Evolutionary conservation across 805 yeast genomes (phyloP).

Genomic region (Candida silvatica): DNA sequence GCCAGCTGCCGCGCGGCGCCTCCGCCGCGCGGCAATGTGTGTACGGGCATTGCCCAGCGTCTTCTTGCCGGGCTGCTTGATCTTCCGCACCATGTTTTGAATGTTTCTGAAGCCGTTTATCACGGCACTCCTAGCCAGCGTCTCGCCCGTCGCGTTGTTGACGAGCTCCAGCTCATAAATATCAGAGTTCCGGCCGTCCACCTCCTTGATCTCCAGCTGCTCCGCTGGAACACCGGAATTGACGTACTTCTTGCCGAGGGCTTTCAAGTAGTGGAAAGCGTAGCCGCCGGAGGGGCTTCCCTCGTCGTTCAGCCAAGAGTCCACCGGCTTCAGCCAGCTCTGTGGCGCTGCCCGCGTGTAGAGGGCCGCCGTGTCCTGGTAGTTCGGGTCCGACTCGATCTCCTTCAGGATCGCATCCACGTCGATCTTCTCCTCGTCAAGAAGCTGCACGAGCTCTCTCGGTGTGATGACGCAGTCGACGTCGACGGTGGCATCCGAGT

Average conservation of each 20-base stretch:
- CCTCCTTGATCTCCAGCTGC: slow-evolving; percentile 22
- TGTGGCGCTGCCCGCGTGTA: slow-evolving; percentile 37
- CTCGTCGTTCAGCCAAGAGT: slow-evolving; percentile 63
- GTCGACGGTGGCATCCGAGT: slow-evolving; percentile 40
- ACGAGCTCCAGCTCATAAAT: slow-evolving; percentile 59
- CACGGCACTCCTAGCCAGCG: slow-evolving; percentile 51
- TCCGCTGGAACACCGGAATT: slow-evolving; percentile 11
- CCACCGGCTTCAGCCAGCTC: slow-evolving; percentile 50
- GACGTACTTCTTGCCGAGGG: slow-evolving; percentile 21
- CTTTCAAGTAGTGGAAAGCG: slow-evolving; percentile 56
- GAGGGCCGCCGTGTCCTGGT: slow-evolving; percentile 6
- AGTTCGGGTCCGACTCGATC: slow-evolving; percentile 8
- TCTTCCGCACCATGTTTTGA: slow-evolving; percentile 82
- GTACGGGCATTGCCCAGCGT: slow-evolving; percentile 6
- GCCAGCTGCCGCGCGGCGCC: slow-evolving; percentile 26
- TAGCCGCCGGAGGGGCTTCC: slow-evolving; percentile 92
- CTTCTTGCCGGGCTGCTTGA: slow-evolving; percentile 35
- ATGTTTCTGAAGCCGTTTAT: slow-evolving; percentile 92
- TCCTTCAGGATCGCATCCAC: slow-evolving; percentile 20
- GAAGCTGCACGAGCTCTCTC: slow-evolving; percentile 68
- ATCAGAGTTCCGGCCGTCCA: slow-evolving; percentile 71
- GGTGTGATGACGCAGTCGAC: slow-evolving; percentile 96
- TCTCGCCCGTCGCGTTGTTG: slow-evolving; percentile 22
- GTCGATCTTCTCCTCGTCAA: slow-evolving; percentile 43
- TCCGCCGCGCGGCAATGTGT: slow-evolving; percentile 34